phyloP scores from a whole-genome alignment of 345 rosid genomes.

The Sonneratia caseolaris region DNA sequence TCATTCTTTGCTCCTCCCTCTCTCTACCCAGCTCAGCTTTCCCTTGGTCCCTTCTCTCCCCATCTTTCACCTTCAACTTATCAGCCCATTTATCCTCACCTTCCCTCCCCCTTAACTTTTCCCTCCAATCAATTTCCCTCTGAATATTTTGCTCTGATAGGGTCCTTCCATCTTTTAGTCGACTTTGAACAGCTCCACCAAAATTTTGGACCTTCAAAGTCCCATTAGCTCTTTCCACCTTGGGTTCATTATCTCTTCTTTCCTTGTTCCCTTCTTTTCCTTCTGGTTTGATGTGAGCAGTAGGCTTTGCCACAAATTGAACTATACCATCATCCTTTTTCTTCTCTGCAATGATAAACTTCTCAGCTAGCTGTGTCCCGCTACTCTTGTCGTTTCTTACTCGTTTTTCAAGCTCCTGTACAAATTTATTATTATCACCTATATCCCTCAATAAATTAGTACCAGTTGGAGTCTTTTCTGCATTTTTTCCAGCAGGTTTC shows the following conservation, averaged over 20 bases:
- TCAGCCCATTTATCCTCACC: conserved; percentile 21
- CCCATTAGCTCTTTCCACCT: conserved; percentile 19
- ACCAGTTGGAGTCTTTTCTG: conserved; percentile 23
- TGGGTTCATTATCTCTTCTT: conserved; percentile 21
- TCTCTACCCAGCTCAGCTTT: conserved; percentile 29
- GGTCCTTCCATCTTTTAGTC: conserved; percentile 18
- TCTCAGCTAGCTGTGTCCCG: conserved; percentile 21
- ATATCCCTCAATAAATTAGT: conserved; percentile 17
- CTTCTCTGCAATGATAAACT: conserved; percentile 13
- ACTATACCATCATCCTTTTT: conserved; percentile 28
- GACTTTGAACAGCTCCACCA: conserved; percentile 19
- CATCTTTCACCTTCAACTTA: conserved; percentile 10
- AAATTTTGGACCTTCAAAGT: conserved; percentile 18
- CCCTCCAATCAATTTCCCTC: conserved; percentile 14
- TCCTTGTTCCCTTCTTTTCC: conserved; percentile 25
- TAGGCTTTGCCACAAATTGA: conserved; percentile 12
- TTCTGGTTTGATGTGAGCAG: conserved; percentile 15
- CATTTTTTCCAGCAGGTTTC: conserved; percentile 19
- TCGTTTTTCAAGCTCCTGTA: conserved; percentile 32
- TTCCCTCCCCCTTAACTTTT: conserved; percentile 25
- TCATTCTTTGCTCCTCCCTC: conserved; percentile 22
- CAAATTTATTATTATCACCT: conserved; percentile 20
- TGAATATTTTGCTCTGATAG: conserved; percentile 16
- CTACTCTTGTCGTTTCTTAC: conserved; percentile 26
- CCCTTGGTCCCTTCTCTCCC: conserved; percentile 20